Base-by-base conservation (phyloP, 176 grass and related monocot genomes). In the Eremochloa ophiuroides region DNA sequence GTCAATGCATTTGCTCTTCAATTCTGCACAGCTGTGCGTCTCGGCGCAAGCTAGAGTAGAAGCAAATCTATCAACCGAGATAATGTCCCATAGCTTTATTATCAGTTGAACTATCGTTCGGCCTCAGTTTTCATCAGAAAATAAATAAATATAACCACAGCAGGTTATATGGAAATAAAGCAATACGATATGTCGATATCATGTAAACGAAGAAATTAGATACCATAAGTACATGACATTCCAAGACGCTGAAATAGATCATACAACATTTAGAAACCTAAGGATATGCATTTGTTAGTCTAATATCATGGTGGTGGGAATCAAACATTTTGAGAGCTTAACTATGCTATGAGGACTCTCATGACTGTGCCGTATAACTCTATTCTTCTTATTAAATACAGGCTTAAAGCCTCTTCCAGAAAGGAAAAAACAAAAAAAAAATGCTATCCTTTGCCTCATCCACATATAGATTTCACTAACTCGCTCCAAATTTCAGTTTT, bases 1-100 rank as follows among this genome's bases (percentile, higher is more conserved):
- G 2, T 78, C 80, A 10, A 91, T 26, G 43, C 92, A 94, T n/a
- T 64, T 87, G 14, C 29, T 63, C 66, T 91, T 91, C 29, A 94
- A 28, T 62, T 76, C 73, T n/a, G 39, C 70, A 50, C 86, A 91
- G 55, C 73, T 81, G 51, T 87, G 50, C 6, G 43, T 89, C 38
- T 94, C 86, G 0, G 92, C 89, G 5, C 80, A 82, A 13, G 55
- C 89, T 31, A 94, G 23, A 18, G 53, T 89, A 27, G 34, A 50
- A 25, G 79, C 67, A 66, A 94, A 74, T 0, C 79, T 86, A 39
- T 91, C 73, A 8, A 68, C 31, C 4, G 80, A 72, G 18, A 94
- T 48, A 41, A 27, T 72, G 4, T 66, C 58, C 71, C 76, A 85
- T 16, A 94, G 10, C 37, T 46, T 73, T 68, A 23, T 39, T 13